Evolutionary conservation across 2,329 filamentous ascomycete species (phyloP).

Genomic region (Claviceps maximensis): DNA sequence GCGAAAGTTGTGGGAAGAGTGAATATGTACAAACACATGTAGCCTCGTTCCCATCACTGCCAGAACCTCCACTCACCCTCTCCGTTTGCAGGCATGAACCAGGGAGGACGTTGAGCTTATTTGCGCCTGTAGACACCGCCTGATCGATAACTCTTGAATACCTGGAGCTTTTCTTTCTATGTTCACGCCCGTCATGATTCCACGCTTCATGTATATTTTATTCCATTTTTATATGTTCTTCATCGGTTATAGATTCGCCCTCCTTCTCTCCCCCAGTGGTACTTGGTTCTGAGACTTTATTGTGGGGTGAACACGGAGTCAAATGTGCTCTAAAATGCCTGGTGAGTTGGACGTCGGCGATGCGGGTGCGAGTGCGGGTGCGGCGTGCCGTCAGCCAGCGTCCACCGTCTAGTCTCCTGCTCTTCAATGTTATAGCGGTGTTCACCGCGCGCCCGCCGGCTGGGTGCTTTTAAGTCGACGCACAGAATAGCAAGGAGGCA

Average conservation of each 20-base stretch:
- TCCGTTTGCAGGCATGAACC: not conserved
- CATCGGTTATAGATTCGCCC: not conserved
- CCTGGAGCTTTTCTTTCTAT: not conserved
- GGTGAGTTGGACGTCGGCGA: not conserved
- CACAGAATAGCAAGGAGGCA: not conserved
- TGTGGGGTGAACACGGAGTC: not conserved
- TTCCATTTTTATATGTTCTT: not conserved
- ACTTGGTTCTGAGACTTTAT: not conserved
- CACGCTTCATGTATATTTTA: not conserved
- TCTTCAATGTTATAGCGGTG: not conserved
- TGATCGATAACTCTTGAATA: not conserved
- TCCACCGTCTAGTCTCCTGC: not conserved
- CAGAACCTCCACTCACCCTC: not conserved
- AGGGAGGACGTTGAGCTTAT: not conserved
- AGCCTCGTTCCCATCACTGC: not conserved
- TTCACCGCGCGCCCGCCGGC: not conserved
- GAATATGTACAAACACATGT: too few relatives aligned
- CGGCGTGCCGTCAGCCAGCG: not conserved
- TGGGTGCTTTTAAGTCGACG: not conserved
- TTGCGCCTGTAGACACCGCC: not conserved
- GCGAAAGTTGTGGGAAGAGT: not conserved
- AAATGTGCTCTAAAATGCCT: not conserved
- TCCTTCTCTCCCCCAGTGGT: not conserved
- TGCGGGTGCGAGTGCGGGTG: not conserved
- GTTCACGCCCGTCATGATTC: not conserved